Evolutionary conservation across 176 grass and related monocot genomes (phyloP).

Genomic region (Carex scoparia): DNA sequence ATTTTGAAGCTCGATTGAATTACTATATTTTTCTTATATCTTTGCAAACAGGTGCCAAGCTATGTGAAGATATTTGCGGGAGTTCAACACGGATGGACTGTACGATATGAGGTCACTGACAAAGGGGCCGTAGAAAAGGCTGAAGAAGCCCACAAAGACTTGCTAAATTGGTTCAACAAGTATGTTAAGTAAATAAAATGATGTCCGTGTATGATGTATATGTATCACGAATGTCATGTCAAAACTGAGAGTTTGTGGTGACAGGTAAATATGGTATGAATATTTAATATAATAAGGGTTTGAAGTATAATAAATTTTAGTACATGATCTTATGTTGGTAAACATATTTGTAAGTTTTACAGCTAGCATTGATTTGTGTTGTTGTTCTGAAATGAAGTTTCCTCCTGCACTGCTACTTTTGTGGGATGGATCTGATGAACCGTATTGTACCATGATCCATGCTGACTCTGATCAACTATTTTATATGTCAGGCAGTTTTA

Average conservation of each 20-base stretch:
- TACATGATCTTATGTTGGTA: background rate
- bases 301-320: background rate
- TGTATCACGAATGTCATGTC: background rate
- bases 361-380: no score
- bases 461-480: no score
- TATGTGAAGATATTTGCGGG: slow-evolving; percentile 39
- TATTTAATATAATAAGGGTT: background rate
- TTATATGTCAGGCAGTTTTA: no score
- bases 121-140: slow-evolving; percentile 25
- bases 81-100: slow-evolving; percentile 35
- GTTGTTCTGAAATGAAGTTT: no score
- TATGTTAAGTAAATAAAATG: slow-evolving; percentile 34
- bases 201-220: background rate
- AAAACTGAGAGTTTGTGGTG: background rate
- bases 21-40: background rate
- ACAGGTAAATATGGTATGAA: background rate
- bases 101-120: slow-evolving; percentile 29
- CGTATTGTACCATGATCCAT: no score
- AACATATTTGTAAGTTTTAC: background rate
- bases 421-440: no score
- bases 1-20: background rate
- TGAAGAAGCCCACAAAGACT: slow-evolving; percentile 32
- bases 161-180: slow-evolving; percentile 35
- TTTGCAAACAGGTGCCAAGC: slow-evolving; percentile 29
- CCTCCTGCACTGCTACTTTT: no score